A percentile compares a stretch with the other conserved stretches of the same genome.
phyloP scores from a whole-genome alignment of 306 rosid genomes.

The Acmispon strigosus region DNA sequence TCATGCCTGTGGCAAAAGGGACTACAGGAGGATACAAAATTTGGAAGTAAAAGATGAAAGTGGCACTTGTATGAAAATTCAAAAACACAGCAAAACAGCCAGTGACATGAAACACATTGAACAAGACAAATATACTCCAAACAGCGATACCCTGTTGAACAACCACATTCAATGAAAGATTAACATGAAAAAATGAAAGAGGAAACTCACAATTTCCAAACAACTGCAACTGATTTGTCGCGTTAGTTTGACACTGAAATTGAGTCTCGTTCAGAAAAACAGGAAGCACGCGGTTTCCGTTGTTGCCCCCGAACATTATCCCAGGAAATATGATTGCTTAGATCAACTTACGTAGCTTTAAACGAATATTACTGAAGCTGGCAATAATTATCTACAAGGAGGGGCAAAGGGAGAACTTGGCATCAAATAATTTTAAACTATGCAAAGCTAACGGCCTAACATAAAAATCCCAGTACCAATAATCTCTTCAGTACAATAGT shows the following conservation, averaged over 20 bases:
- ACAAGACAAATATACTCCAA: conserved; percentile 10
- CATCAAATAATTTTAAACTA: background rate
- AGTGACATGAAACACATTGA: background rate
- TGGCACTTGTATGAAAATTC: background rate
- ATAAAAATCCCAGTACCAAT: background rate
- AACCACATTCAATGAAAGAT: background rate
- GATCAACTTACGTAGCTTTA: conserved; percentile 20
- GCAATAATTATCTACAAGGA: conserved; percentile 27
- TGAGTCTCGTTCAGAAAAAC: conserved; percentile 59
- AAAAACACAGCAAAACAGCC: background rate
- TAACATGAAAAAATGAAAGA: background rate
- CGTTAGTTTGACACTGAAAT: conserved; percentile 50
- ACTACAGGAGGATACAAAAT: background rate
- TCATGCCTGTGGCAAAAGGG: background rate
- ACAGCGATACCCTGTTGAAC: background rate
- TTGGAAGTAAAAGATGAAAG: background rate
- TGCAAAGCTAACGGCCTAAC: background rate
- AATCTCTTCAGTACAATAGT: background rate
- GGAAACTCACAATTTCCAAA: conserved; percentile 68
- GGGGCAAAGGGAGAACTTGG: background rate
- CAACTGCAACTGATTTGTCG: conserved; percentile 73
- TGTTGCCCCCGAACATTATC: conserved; percentile 80
- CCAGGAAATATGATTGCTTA: background rate
- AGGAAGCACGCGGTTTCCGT: conserved; percentile 59
- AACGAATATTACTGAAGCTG: conserved; percentile 4